These are phyloP conservation scores for Sporothrix pseudoabietina DNA, from an alignment of 2,329 filamentous ascomycete genomes.

Conservation along the genomic window DNA sequence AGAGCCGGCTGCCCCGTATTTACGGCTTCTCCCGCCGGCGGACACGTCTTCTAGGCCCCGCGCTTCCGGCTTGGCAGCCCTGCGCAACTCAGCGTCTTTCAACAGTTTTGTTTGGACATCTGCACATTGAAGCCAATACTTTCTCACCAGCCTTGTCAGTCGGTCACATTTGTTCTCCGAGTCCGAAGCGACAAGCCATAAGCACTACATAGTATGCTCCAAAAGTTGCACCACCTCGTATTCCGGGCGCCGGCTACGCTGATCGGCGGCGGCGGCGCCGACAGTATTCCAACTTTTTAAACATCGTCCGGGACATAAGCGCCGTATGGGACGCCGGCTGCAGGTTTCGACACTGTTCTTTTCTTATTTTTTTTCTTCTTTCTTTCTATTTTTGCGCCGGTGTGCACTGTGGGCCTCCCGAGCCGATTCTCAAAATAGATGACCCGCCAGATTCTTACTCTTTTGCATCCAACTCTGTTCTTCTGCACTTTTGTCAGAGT, in stretches of 20 bases:
- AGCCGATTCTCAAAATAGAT: not conserved
- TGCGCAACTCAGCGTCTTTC: not conserved
- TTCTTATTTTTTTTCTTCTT: too few relatives aligned
- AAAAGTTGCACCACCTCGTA: not conserved
- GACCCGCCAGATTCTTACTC: not conserved
- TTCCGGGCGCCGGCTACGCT: not conserved
- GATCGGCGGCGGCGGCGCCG: not conserved
- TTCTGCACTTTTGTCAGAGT: not conserved
- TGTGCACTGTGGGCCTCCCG: too few relatives aligned
- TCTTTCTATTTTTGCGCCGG: not conserved
- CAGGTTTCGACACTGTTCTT: not conserved
- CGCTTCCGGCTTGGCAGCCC: not conserved
- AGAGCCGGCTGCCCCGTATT: not conserved
- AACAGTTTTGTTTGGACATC: not conserved
- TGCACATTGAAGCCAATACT: not conserved
- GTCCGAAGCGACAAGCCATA: not conserved
- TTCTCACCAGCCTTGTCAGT: not conserved
- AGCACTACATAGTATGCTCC: not conserved
- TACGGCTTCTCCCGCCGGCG: not conserved
- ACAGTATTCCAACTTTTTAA: not conserved
- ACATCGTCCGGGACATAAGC: not conserved
- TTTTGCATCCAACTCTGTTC: too few relatives aligned
- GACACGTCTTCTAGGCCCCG: not conserved
- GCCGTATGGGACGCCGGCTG: not conserved
- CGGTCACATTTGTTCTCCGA: not conserved